Evolutionary conservation across 2,329 filamentous ascomycete genomes (phyloP).

Genomic region (Xylaria sp.): DNA sequence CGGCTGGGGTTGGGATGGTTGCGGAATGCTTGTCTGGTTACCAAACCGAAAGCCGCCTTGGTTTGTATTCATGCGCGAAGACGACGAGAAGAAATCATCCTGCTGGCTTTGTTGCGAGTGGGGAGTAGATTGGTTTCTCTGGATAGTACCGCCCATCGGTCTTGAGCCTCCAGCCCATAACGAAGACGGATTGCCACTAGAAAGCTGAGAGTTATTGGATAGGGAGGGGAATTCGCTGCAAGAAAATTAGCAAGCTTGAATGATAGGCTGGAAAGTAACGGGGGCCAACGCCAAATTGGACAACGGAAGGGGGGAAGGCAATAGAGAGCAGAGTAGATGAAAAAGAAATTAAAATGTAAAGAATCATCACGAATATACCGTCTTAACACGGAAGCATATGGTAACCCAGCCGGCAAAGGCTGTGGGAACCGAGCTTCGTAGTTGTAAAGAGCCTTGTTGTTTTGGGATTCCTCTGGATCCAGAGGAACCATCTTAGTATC

Average conservation of each 20-base stretch:
- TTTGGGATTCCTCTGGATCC: slow-evolving; percentile 4
- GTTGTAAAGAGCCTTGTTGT: background rate
- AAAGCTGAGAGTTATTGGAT: slow-evolving; percentile 68
- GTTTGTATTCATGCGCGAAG: slow-evolving; percentile 52
- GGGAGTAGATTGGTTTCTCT: slow-evolving; percentile 63
- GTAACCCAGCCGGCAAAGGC: slow-evolving; percentile 32
- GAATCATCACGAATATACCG: slow-evolving; percentile 44
- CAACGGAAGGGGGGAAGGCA: background rate
- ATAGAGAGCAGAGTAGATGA: background rate
- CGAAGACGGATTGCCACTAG: slow-evolving; percentile 60
- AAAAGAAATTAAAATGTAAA: slow-evolving; percentile 6
- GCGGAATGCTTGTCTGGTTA: slow-evolving; percentile 56
- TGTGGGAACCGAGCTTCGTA: slow-evolving; percentile 3
- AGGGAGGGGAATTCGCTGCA: slow-evolving; percentile 73
- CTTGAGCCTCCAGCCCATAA: slow-evolving; percentile 66
- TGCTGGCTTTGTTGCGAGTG: slow-evolving; percentile 63
- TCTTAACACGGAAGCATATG: slow-evolving; percentile 45
- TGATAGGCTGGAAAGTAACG: background rate
- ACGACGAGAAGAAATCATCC: slow-evolving; percentile 57
- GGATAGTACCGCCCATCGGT: slow-evolving; percentile 60
- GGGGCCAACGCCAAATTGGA: background rate
- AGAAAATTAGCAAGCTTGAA: slow-evolving; percentile 43
- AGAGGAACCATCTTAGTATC: background rate
- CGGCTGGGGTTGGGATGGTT: slow-evolving; percentile 60
- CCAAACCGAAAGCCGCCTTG: slow-evolving; percentile 67